phyloP scores from a whole-genome alignment of 352 stramenopile genomes.

The Phytopythium ostracodes region DNA sequence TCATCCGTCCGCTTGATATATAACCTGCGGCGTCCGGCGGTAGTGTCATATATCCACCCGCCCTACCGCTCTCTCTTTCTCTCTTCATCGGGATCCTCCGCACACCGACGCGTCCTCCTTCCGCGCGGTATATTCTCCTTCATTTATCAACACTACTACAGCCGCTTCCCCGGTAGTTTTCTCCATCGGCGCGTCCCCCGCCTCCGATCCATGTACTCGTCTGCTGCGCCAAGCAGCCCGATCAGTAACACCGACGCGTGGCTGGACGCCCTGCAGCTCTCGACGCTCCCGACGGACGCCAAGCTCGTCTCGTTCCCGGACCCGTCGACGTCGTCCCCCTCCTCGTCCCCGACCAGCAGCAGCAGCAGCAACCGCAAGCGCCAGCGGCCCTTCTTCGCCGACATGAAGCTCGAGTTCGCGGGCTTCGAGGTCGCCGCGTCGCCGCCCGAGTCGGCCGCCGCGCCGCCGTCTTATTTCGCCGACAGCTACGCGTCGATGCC shows the following conservation, averaged over 20 bases:
- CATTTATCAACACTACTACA: too few relatives aligned
- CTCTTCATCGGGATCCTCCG: background rate
- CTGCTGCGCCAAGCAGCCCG: background rate
- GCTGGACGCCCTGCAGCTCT: slow-evolving; percentile 3
- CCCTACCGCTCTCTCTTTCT: too few relatives aligned
- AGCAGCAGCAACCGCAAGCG: slow-evolving; percentile 11
- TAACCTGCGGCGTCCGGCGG: too few relatives aligned
- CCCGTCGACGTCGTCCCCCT: slow-evolving; percentile 7
- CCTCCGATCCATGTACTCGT: slow-evolving; percentile 1
- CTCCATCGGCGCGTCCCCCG: too few relatives aligned
- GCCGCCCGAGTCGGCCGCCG: slow-evolving; percentile 11
- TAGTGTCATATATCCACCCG: background rate
- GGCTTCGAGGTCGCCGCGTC: slow-evolving; percentile 24
- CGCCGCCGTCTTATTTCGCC: background rate
- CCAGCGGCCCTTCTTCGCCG: slow-evolving; percentile 29
- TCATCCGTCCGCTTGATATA: background rate
- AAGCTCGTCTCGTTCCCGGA: background rate
- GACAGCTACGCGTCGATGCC: background rate
- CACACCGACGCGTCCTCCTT: background rate
- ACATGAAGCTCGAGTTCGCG: slow-evolving; percentile 64
- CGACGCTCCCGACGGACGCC: background rate
- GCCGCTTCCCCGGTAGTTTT: too few relatives aligned
- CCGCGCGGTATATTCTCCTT: background rate
- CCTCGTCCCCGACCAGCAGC: slow-evolving; percentile 11
- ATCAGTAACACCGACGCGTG: background rate